A percentile compares a stretch with the other conserved stretches of the same genome.
phyloP scores from a whole-genome alignment of 495 filamentous ascomycete species.

The Tuber borchii region DNA sequence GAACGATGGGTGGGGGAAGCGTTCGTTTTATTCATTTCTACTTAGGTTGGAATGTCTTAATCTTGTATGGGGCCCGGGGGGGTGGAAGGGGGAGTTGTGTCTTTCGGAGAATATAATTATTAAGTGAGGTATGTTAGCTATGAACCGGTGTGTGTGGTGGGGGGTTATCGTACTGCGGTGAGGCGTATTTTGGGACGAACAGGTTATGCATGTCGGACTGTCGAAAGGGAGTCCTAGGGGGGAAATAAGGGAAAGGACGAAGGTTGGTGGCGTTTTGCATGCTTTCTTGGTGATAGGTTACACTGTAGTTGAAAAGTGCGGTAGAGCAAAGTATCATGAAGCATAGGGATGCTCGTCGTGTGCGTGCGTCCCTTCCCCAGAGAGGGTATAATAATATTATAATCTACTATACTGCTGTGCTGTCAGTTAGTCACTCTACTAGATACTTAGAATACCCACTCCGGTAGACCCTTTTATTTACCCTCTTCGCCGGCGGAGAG shows the following conservation, averaged over 20 bases:
- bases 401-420: neutral
- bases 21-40: neutral
- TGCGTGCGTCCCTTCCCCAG: neutral
- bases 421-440: neutral
- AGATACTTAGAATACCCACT: neutral
- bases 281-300: neutral
- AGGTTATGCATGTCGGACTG: neutral
- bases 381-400: neutral
- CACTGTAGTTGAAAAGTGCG: neutral
- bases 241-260: neutral
- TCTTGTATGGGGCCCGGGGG: neutral
- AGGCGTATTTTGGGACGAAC: neutral
- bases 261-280: neutral
- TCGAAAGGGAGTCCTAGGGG: neutral
- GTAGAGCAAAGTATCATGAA: neutral
- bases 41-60: neutral
- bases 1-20: neutral
- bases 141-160: neutral
- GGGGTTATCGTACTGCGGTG: neutral
- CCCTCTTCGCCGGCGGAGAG: neutral
- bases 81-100: neutral
- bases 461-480: neutral
- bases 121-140: neutral
- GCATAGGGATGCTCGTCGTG: neutral
- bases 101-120: neutral